Base-by-base conservation (phyloP, 2,329 filamentous ascomycete species). In the Colletotrichum simmondsii region DNA sequence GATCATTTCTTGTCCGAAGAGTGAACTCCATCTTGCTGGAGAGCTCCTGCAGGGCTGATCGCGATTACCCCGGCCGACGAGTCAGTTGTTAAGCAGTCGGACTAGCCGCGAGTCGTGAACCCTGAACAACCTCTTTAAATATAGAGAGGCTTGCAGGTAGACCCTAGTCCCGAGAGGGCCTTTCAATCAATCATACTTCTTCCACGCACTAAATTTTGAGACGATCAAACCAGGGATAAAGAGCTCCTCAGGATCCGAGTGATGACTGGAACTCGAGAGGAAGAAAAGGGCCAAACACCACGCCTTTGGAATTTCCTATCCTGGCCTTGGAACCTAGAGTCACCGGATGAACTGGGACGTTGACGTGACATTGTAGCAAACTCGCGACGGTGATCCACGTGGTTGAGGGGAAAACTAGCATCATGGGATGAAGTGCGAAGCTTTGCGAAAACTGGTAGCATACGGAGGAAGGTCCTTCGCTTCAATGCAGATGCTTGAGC, bases 61-160 rank as follows among this genome's bases (percentile, higher is more conserved):
- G n/a, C 8, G 32, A 22, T 28, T 26, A 22, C 11, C 49, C 5
- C 19, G 19, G 14, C 14, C 37, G 7, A 14, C 61, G 67, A 42
- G 37, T 42, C 37, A 42, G 37, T 16, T 42, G 16, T 19, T 5
- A 42, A 19, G 37, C 14, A 42, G 37, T 7, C 16, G 37, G 37
- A 42, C 32, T 26, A 42, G 14, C 35, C 35, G 60, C 60, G 66
- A 69, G 35, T 69, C 66, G 60, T 69, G 60, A 35, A 11, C 52
- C 66, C 66, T 46, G 49, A 52, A 14, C 35, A 26, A 14, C 24
- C 22, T 42, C 14, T 35, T 53, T 12, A 16, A 22, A 16, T 24
- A 24, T 28, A 19, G 16, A 16, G 19, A 19, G 19, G 12, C 12
- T 35, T 53, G n/a, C 26, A 24, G 37, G 52, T 52, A 28, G 32